A percentile compares a stretch with the other conserved stretches of the same genome.
Conservation (phyloP, 805 yeast species). For the Hanseniaspora pseudoguilliermondii region DNA sequence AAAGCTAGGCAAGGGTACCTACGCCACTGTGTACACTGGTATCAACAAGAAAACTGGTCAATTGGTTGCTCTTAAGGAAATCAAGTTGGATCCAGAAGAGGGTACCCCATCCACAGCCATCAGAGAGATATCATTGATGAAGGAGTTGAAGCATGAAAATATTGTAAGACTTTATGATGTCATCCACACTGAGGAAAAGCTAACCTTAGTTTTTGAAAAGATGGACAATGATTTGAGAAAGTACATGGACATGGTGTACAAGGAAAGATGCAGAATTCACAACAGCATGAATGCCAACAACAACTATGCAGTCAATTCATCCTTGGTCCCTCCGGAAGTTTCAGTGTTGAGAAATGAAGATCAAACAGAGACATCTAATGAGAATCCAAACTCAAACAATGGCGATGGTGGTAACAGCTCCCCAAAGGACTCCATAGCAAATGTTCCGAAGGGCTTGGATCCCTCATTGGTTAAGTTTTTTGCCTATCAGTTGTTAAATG, state of each 20-base stretch:
- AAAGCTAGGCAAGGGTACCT: constrained; percentile 52
- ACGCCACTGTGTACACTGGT: constrained; percentile 96
- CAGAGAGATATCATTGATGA: constrained; percentile 84
- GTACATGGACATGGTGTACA: constrained; percentile 88
- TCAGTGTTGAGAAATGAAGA: constrained; percentile 6
- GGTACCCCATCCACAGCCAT: constrained; percentile 98
- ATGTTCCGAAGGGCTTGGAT: constrained; percentile 28
- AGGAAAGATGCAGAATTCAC: constrained; percentile 5
- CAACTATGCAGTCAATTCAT: background rate
- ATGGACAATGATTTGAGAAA: constrained; percentile 89
- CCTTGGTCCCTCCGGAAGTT: constrained; percentile 10
- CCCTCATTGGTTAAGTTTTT: constrained; percentile 67
- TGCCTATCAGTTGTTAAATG: constrained; percentile 82
- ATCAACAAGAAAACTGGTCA: constrained; percentile 82
- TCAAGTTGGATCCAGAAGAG: constrained; percentile 90
- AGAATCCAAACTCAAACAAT: background rate
- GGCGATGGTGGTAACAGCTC: background rate
- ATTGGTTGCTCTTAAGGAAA: constrained; percentile 91
- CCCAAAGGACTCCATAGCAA: constrained; percentile 13
- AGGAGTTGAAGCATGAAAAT: constrained; percentile 87
- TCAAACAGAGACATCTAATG: background rate
- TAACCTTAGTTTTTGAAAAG: constrained; percentile 85
- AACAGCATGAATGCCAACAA: background rate
- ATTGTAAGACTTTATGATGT: constrained; percentile 86
- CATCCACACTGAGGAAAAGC: constrained; percentile 88